Conservation (phyloP, 192 early-diverging fungal species). For the Diversispora epigaea region DNA sequence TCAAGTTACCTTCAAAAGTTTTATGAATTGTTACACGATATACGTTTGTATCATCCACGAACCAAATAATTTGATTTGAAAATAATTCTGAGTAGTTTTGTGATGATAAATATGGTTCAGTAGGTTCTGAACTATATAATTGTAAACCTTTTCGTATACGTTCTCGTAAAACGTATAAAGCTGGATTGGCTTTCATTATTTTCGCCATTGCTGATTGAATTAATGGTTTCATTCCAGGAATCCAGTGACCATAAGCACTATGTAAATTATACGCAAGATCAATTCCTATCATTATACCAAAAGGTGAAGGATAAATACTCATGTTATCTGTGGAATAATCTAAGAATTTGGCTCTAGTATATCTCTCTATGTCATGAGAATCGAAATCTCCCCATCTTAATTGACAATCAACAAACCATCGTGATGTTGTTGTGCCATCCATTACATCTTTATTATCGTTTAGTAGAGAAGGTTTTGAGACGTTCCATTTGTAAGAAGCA, state of each 20-base stretch:
- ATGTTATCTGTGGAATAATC: conserved; percentile 98
- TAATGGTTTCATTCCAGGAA: conserved; percentile 98
- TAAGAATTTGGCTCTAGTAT: conserved; percentile 96
- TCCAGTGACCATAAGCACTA: conserved; percentile 96
- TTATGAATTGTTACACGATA: conserved; percentile 99
- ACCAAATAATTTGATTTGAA: conserved; percentile 98
- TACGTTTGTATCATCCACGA: conserved; percentile 99
- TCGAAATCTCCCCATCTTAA: conserved; percentile 98
- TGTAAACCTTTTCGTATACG: conserved; percentile 98
- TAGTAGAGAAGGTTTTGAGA: conserved; percentile 90
- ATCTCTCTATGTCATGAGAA: conserved; percentile 98
- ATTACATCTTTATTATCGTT: conserved; percentile 93
- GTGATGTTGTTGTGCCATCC: conserved; percentile 94
- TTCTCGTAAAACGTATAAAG: conserved; percentile 94
- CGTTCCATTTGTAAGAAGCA: conserved; percentile 98
- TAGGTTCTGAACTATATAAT: conserved; percentile 97
- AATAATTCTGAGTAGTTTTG: conserved; percentile 96
- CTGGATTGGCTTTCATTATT: conserved; percentile 99
- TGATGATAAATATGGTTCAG: conserved; percentile 95
- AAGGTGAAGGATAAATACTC: conserved; percentile 99
- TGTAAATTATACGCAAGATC: conserved; percentile 96
- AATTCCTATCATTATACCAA: conserved; percentile 95
- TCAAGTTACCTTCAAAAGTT: conserved; percentile 99
- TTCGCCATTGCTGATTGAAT: conserved; percentile 98
- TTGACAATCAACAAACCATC: conserved; percentile 99